Conservation (phyloP, 2,329 filamentous ascomycete species). For the Microdochium trichocladiopsis region DNA sequence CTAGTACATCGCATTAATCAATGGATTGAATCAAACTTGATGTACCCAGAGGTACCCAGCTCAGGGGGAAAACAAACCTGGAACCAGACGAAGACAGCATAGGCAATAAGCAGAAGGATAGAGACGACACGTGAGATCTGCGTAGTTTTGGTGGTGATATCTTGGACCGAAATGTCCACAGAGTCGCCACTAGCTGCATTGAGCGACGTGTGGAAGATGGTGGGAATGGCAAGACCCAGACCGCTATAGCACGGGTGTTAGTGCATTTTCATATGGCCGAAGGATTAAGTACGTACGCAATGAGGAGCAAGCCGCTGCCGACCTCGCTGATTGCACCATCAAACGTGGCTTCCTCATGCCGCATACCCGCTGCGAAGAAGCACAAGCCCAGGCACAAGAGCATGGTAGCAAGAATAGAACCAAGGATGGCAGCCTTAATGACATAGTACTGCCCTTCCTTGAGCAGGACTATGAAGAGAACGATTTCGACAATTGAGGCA, state of each 20-base stretch:
- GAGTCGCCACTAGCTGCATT: conserved; percentile 15
- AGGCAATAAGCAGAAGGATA: conserved; percentile 64
- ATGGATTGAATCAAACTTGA: no score
- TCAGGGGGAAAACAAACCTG: conserved; percentile 37
- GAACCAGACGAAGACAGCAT: conserved; percentile 61
- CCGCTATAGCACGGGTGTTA: conserved; percentile 25
- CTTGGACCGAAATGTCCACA: conserved; percentile 5
- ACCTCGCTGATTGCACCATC: conserved; percentile 72
- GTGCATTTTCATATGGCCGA: neutral
- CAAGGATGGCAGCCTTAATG: conserved; percentile 76
- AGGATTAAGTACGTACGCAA: conserved; percentile 52
- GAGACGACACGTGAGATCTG: conserved; percentile 65
- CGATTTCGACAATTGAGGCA: conserved; percentile 72
- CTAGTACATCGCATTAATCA: no score
- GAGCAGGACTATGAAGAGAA: conserved; percentile 74
- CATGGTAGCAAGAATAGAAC: conserved; percentile 76
- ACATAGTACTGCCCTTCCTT: conserved; percentile 51
- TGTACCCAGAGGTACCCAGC: no score
- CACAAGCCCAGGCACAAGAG: conserved; percentile 73
- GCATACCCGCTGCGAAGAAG: conserved; percentile 70
- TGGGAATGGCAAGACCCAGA: conserved; percentile 42
- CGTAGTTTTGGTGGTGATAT: conserved; percentile 46
- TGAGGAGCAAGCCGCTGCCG: conserved; percentile 68
- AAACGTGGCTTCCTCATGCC: conserved; percentile 62
- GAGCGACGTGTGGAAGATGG: conserved; percentile 47